Base-by-base conservation (phyloP, 1,139 yeast genomes). In the Wickerhamomyces sp. region DNA sequence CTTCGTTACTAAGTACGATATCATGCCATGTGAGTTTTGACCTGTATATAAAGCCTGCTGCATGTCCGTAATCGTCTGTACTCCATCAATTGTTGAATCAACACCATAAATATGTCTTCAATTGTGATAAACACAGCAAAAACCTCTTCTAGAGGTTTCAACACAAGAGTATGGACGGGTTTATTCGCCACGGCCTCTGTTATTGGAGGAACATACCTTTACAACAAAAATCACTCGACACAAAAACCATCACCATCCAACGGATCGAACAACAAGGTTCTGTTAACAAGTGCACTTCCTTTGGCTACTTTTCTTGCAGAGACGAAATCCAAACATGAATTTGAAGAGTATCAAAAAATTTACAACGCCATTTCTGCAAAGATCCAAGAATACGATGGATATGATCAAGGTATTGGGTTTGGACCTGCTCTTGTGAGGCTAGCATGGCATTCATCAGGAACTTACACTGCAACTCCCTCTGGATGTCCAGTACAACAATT, bases 291-390 rank as follows among this genome's bases (percentile, higher is more conserved):
- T 26, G 48, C 51, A 14, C 39, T 47, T 4, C 41, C 56, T 18
- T 52, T 55, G 27, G 32, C 41, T 5, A 55, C 60, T 6, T 31
- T 42, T n/a, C 31, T 40, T 5, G 49, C 51, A 21, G 27, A 20
- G 4, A 30, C 30, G 25, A 31, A 30, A 10, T 24, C 29, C 11
- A 37, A 40, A 6, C 47, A 49, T n/a, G 44, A 46, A 9, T 25
- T 35, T 34, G 66, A 66, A 13, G 87, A 83, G 45, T 87, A 82
- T 61, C 94, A 86, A 59, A 58, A 75, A 21, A 77, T 89, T 26
- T 85, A 86, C 57, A 85, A 86, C 51, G 91, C 77, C 25, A 87
- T 89, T 59, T 87, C 91, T 6, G 58, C 66, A 33, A 80, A 84
- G 47, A 61, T 91, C 27, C 74, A 78, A 42, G 87, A 84, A 25